Conservation (phyloP, 495 filamentous ascomycete species). For the Lasiosphaeriaceae sp. region DNA sequence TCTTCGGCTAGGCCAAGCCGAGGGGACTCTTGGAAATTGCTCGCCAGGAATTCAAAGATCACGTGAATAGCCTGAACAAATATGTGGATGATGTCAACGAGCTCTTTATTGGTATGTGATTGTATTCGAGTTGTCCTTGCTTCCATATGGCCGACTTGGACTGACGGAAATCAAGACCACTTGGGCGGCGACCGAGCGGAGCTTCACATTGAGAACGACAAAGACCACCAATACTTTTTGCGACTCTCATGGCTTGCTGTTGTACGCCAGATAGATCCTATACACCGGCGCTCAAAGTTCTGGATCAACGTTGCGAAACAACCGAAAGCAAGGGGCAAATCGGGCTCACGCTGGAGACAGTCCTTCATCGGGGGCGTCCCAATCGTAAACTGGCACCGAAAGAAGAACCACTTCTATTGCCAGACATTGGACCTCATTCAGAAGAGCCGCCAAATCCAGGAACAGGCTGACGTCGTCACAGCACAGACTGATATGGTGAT, state of each 20-base stretch:
- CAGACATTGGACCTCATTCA: slow-evolving; percentile 82
- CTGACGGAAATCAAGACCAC: neutral
- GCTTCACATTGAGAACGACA: neutral
- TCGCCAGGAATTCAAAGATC: slow-evolving; percentile 81
- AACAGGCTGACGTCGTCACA: slow-evolving; percentile 73
- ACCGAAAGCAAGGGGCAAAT: too few species aligned
- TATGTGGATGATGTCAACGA: slow-evolving; percentile 28
- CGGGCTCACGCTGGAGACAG: neutral
- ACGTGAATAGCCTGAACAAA: slow-evolving; percentile 63
- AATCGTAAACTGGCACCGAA: slow-evolving; percentile 70
- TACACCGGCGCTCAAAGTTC: too few species aligned
- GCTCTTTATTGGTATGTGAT: neutral
- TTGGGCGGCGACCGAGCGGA: neutral
- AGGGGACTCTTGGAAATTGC: slow-evolving; percentile 86
- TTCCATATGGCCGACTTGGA: neutral
- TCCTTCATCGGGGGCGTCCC: slow-evolving; percentile 6
- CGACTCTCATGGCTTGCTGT: too few species aligned
- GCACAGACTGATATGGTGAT: slow-evolving; percentile 71
- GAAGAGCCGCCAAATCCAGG: slow-evolving; percentile 50
- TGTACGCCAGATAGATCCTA: too few species aligned
- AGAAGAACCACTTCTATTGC: slow-evolving; percentile 73
- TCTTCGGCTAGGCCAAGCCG: slow-evolving; percentile 65
- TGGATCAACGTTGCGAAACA: too few species aligned
- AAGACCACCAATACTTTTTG: neutral
- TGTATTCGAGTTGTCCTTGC: neutral